Evolutionary conservation across 2,329 filamentous ascomycete species (phyloP).

Genomic region (Beauveria australis): DNA sequence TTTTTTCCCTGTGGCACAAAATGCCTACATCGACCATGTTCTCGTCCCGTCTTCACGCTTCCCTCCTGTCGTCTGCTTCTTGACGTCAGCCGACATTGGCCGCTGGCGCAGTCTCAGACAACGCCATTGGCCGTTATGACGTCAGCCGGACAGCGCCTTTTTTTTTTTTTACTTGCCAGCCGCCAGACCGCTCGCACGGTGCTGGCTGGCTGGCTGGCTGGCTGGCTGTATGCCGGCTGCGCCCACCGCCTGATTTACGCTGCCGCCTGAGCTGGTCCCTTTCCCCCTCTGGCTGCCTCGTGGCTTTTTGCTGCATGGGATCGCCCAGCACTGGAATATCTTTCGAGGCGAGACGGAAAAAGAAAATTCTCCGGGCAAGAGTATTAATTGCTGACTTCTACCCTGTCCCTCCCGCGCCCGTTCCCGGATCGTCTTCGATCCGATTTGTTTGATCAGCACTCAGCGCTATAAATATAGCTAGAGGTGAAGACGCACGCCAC

Average conservation of each 20-base stretch:
- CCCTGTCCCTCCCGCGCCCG: not conserved
- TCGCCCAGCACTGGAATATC: not conserved
- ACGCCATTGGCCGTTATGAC: conserved; percentile 11
- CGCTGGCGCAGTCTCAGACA: not conserved
- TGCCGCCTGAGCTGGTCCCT: not conserved
- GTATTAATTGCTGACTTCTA: too few species aligned
- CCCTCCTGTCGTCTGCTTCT: conserved; percentile 1
- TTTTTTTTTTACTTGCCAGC: not conserved
- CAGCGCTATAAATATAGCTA: not conserved
- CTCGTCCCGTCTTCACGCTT: not conserved
- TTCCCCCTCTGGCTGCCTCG: not conserved
- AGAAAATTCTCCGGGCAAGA: not conserved
- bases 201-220: not conserved
- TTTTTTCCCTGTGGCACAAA: not conserved
- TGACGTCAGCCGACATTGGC: conserved; percentile 11
- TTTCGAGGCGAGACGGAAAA: not conserved
- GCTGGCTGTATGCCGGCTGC: not conserved
- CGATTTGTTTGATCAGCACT: not conserved
- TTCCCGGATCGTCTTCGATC: not conserved
- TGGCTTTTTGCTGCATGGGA: not conserved
- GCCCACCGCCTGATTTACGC: conserved; percentile 6
- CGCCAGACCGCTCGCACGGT: not conserved
- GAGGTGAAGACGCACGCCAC: not conserved
- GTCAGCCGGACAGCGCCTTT: conserved; percentile 9
- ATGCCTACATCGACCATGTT: not conserved